These are phyloP conservation scores for Vicia faba DNA, from an alignment of 306 rosid species.

Conservation along the genomic window DNA sequence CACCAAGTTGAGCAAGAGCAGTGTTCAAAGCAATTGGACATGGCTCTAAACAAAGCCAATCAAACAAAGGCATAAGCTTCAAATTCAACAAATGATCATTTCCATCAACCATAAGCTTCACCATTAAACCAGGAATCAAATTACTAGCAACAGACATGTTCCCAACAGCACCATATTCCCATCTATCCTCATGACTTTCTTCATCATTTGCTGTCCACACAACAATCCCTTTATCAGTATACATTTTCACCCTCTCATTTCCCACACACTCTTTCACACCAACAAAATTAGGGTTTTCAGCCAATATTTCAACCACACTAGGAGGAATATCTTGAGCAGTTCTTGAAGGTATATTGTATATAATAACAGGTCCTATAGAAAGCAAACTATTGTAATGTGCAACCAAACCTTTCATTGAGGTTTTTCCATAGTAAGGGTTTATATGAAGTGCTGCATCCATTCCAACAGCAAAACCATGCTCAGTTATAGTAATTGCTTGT, in stretches of 20 bases:
- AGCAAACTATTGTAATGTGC: slow-evolving; percentile 69
- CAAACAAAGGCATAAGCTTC: slow-evolving; percentile 58
- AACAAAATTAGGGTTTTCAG: slow-evolving; percentile 61
- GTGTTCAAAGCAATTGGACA: slow-evolving; percentile 69
- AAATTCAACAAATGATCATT: slow-evolving; percentile 52
- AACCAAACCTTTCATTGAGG: slow-evolving; percentile 72
- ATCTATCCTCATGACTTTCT: slow-evolving; percentile 77
- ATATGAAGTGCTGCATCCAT: slow-evolving; percentile 98
- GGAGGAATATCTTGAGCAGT: slow-evolving; percentile 92
- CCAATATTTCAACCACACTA: slow-evolving; percentile 49
- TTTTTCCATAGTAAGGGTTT: slow-evolving; percentile 93
- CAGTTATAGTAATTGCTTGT: slow-evolving; percentile 81
- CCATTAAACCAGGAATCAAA: slow-evolving; percentile 73
- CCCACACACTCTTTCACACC: slow-evolving; percentile 88
- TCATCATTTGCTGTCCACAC: slow-evolving; percentile 87
- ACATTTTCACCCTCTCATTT: slow-evolving; percentile 59
- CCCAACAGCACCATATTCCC: slow-evolving; percentile 80
- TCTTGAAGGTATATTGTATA: slow-evolving; percentile 81
- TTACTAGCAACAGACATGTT: slow-evolving; percentile 71
- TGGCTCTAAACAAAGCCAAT: slow-evolving; percentile 68
- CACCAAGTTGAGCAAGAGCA: slow-evolving; percentile 91
- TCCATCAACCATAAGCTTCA: slow-evolving; percentile 59
- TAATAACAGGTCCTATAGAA: slow-evolving; percentile 77
- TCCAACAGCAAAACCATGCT: slow-evolving; percentile 93
- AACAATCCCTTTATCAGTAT: slow-evolving; percentile 53